phyloP scores from a whole-genome alignment of 495 filamentous ascomycete species.

The Xylaria nigripes region DNA sequence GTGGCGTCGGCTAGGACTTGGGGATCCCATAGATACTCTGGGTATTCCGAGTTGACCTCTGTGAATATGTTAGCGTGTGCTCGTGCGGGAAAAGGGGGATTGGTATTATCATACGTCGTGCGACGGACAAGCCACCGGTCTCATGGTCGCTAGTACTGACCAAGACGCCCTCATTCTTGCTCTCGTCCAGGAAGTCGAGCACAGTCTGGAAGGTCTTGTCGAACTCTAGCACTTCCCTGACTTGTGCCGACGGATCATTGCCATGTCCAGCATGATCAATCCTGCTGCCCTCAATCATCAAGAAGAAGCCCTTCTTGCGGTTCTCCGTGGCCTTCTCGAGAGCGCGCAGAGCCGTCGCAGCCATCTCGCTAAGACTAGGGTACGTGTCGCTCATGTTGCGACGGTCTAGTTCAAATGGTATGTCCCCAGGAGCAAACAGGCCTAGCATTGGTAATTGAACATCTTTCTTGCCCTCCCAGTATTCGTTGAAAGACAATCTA shows the following conservation, averaged over 20 bases:
- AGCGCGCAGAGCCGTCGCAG: slow-evolving; percentile 66
- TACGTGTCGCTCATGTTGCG: slow-evolving; percentile 67
- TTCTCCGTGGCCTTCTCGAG: slow-evolving; percentile 76
- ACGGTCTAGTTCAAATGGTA: slow-evolving; percentile 90
- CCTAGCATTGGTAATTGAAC: slow-evolving; percentile 78
- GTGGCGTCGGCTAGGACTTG: slow-evolving; percentile 69
- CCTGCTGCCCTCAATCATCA: slow-evolving; percentile 94
- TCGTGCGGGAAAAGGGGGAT: neutral
- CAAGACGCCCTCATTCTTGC: slow-evolving; percentile 64
- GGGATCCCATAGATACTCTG: slow-evolving; percentile 78
- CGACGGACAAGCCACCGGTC: slow-evolving; percentile 78
- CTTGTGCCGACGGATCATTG: slow-evolving; percentile 93
- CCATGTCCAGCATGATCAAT: slow-evolving; percentile 95
- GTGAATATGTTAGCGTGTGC: slow-evolving; percentile 10
- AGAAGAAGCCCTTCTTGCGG: slow-evolving; percentile 88
- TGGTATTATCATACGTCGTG: slow-evolving; percentile 51
- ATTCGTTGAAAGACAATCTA: slow-evolving; percentile 66
- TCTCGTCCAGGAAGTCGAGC: slow-evolving; percentile 72
- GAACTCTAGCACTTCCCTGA: slow-evolving; percentile 88
- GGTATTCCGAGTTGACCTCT: slow-evolving; percentile 33
- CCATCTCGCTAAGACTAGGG: slow-evolving; percentile 88
- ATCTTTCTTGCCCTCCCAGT: slow-evolving; percentile 55
- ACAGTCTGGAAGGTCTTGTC: slow-evolving; percentile 78
- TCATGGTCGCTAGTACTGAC: slow-evolving; percentile 92
- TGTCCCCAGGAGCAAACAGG: slow-evolving; percentile 73